Base-by-base conservation (phyloP, 2,329 filamentous ascomycete species). In the Ophiostoma australiae region DNA sequence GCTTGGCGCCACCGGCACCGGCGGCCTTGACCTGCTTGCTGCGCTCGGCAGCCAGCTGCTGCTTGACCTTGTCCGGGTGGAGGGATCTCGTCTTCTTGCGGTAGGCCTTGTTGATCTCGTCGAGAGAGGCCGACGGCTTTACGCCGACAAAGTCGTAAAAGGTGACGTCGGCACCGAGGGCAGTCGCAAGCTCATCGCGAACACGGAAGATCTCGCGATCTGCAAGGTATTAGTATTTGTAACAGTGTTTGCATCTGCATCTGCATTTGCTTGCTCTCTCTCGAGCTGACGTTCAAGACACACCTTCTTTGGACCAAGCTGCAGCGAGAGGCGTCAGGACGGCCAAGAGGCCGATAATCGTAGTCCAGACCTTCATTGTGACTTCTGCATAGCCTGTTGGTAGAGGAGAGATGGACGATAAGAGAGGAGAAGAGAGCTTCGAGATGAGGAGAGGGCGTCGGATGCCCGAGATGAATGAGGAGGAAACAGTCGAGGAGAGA, bases 141-240 rank as follows among this genome's bases (percentile, higher is more conserved):
- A 97, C 86, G 77, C 90, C 93, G 74, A 99, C 84, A 81, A 97
- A 95, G 78, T 96, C 90, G 87, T 99, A 99, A 82, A 99, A 99
- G 76, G 92, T 95, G 72, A 92, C 86, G 73, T 91, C 90, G 69
- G 84, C 77, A 72, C 95, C 93, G 80, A 97, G 92, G 74, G 89
- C 84, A 65, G 87, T 82, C 73, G 87, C 83, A 71, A 99, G 87
- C 79, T 98, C 95, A 82, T 97, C 93, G 78, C 90, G 90, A 73
- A 99, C 86, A 76, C 93, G 91, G 84, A 99, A 99, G 83, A 99
- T 98, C 82, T 99, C 95, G 79, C 96, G 93, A 82, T 99, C 95
- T 96, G 77, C 44, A 27, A 15, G 0, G n/a, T 2, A 27, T 68
- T 68, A 68, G 44, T 33, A 10, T 35, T 35, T 7, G 67, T 17